These are phyloP conservation scores for Earliella scabrosa DNA, from an alignment of 1,284 basidiomycete genomes.

Conservation along the genomic window DNA sequence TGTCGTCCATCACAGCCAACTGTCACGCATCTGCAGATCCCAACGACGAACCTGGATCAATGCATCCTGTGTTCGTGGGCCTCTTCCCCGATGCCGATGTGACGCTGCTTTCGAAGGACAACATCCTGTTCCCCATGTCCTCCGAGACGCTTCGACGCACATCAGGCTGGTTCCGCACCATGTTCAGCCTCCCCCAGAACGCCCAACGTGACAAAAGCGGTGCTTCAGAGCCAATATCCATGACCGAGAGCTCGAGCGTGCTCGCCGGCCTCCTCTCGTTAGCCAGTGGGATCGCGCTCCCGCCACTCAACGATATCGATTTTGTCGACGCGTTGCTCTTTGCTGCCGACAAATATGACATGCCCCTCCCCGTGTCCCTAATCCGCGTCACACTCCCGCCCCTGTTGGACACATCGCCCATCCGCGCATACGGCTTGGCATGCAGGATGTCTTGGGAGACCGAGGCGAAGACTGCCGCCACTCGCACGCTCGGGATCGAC, in stretches of 20 bases:
- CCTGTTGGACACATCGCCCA: slow-evolving; percentile 45
- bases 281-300: slow-evolving; percentile 55
- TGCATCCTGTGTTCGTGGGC: neutral
- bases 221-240: slow-evolving; percentile 49
- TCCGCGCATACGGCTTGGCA: slow-evolving; percentile 58
- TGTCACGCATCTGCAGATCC: neutral
- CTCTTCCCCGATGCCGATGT: slow-evolving; percentile 46
- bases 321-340: slow-evolving; percentile 52
- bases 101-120: slow-evolving; percentile 44
- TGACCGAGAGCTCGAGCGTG: slow-evolving; percentile 53
- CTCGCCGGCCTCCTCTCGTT: slow-evolving; percentile 58
- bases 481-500: slow-evolving; percentile 43
- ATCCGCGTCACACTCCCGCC: slow-evolving; percentile 53
- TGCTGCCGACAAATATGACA: slow-evolving; percentile 68
- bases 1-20: neutral
- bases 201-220: neutral
- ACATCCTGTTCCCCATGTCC: slow-evolving; percentile 54
- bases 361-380: slow-evolving; percentile 57
- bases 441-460: slow-evolving; percentile 57
- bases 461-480: slow-evolving; percentile 54
- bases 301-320: slow-evolving; percentile 50
- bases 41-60: neutral
- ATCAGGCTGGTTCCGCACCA: slow-evolving; percentile 58
- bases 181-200: slow-evolving; percentile 55
- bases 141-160: slow-evolving; percentile 57